Percentiles rank a stretch among this genome's conserved stretches.
Evolutionary conservation across 805 yeast genomes (phyloP).

Genomic region (Metschnikowia lochheadii): DNA sequence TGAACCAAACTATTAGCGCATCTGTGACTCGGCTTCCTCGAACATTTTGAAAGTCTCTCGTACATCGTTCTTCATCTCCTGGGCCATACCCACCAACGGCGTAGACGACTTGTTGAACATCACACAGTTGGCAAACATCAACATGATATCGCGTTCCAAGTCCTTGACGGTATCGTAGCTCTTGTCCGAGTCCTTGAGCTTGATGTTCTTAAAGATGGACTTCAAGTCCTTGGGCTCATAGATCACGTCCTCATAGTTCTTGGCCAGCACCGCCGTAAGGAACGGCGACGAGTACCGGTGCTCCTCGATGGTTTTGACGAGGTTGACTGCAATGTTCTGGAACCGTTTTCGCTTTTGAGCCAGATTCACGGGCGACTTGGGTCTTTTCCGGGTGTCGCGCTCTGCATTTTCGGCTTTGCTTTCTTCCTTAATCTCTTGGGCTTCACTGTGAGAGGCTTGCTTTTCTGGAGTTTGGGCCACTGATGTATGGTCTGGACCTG

Average conservation of each 20-base stretch:
- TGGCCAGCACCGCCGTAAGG: constrained; percentile 69
- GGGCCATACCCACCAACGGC: constrained; percentile 57
- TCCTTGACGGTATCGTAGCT: constrained; percentile 53
- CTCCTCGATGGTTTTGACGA: constrained; percentile 61
- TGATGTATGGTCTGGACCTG: neutral
- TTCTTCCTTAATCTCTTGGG: neutral
- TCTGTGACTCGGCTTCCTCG: constrained; percentile 45
- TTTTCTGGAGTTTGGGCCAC: no score
- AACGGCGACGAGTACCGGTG: constrained; percentile 74
- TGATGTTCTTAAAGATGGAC: constrained; percentile 53
- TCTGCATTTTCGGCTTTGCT: neutral
- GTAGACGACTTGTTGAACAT: constrained; percentile 72
- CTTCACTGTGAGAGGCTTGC: no score
- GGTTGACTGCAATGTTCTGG: constrained; percentile 56
- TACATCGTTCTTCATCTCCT: constrained; percentile 68
- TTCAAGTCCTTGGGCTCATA: constrained; percentile 66
- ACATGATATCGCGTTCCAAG: constrained; percentile 62
- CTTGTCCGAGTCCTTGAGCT: constrained; percentile 34
- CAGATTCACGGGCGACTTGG: constrained; percentile 4
- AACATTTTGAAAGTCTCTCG: constrained; percentile 54
- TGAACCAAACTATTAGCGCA: neutral
- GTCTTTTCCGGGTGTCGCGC: neutral
- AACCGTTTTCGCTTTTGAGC: constrained; percentile 43
- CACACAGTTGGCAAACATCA: constrained; percentile 80
- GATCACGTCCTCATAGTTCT: constrained; percentile 59